phyloP scores from a whole-genome alignment of 495 filamentous ascomycete genomes.

The Xeromyces bisporus region DNA sequence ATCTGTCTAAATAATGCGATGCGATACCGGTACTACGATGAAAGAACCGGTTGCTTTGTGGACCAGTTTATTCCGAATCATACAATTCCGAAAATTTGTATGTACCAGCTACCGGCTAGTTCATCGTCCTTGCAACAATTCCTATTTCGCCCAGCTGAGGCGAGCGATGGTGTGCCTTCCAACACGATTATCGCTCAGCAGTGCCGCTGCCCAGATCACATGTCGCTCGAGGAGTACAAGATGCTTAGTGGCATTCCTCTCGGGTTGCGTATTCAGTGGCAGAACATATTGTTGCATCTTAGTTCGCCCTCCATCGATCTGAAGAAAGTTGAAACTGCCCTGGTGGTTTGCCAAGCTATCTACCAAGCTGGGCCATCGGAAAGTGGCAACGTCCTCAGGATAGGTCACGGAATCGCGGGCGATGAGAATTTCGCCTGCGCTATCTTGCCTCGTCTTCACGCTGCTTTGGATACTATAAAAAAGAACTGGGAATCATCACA shows the following conservation, averaged over 20 bases:
- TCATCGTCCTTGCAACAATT: conserved; percentile 16
- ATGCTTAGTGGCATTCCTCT: conserved; percentile 30
- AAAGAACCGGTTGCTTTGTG: conserved; percentile 12
- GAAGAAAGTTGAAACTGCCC: conserved; percentile 24
- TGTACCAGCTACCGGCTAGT: conserved; percentile 15
- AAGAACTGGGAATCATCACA: conserved; percentile 34
- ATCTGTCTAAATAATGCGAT: conserved; percentile 32
- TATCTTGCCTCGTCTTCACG: conserved; percentile 10
- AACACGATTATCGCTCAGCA: conserved; percentile 32
- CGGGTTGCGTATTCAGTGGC: conserved; percentile 34
- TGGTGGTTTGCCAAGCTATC: conserved; percentile 32
- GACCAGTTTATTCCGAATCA: conserved; percentile 11
- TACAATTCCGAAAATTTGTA: conserved; percentile 12
- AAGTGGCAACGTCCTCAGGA: too few relatives aligned
- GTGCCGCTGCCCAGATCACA: conserved; percentile 16
- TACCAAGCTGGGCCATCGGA: conserved; percentile 28
- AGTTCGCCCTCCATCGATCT: conserved; percentile 26
- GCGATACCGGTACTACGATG: conserved; percentile 13
- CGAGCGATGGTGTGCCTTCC: conserved; percentile 9
- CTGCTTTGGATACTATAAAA: conserved; percentile 14
- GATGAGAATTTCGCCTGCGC: conserved; percentile 9
- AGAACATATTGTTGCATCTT: conserved; percentile 40
- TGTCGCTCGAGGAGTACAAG: conserved; percentile 35
- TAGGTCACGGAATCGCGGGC: conserved; percentile 12
- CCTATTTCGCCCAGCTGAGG: conserved; percentile 13